Evolutionary conservation across 192 early-diverging fungal species (phyloP).

Genomic region (Coemansia sp.): DNA sequence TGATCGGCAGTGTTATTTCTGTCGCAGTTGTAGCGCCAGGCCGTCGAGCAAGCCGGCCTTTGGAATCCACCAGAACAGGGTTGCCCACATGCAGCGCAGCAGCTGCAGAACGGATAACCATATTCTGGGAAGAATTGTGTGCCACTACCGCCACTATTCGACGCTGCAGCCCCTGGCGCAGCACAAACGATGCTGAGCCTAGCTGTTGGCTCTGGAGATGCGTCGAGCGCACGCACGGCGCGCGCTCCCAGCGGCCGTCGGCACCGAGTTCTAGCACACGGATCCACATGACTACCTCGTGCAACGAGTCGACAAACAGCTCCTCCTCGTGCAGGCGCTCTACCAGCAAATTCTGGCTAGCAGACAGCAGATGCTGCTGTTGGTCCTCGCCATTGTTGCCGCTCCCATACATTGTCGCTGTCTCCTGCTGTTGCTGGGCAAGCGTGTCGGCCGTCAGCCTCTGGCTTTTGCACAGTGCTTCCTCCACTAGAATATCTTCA

Average conservation of each 20-base stretch:
- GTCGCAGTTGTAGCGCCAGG: constrained; percentile 1
- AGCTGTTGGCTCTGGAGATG: constrained; percentile 30
- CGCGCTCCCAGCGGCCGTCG: constrained; percentile 59
- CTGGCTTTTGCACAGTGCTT: constrained; percentile 10
- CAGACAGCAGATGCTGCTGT: constrained; percentile 10
- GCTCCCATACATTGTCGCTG: no score
- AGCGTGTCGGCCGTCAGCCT: background rate
- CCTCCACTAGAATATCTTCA: constrained; percentile 49
- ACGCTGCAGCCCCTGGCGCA: constrained; percentile 76
- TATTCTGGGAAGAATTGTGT: constrained; percentile 66
- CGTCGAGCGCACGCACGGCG: constrained; percentile 10
- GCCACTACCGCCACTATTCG: constrained; percentile 63
- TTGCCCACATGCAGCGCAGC: constrained; percentile 15
- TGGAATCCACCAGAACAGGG: constrained; percentile 58
- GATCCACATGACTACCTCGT: constrained; percentile 66
- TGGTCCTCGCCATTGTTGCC: background rate
- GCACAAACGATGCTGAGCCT: constrained; percentile 51
- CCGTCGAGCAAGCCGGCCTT: constrained; percentile 52
- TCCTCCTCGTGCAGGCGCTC: constrained; percentile 59
- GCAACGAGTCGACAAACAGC: constrained; percentile 61
- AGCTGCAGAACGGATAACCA: constrained; percentile 49
- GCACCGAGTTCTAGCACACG: constrained; percentile 64
- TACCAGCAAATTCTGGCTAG: constrained; percentile 31
- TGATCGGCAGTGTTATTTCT: constrained; percentile 22
- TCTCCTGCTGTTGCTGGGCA: no score